Evolutionary conservation across 1,284 basidiomycete genomes (phyloP), one percentile per base, ranked within the genome.

Genomic region (Omphalotus olearius): DNA sequence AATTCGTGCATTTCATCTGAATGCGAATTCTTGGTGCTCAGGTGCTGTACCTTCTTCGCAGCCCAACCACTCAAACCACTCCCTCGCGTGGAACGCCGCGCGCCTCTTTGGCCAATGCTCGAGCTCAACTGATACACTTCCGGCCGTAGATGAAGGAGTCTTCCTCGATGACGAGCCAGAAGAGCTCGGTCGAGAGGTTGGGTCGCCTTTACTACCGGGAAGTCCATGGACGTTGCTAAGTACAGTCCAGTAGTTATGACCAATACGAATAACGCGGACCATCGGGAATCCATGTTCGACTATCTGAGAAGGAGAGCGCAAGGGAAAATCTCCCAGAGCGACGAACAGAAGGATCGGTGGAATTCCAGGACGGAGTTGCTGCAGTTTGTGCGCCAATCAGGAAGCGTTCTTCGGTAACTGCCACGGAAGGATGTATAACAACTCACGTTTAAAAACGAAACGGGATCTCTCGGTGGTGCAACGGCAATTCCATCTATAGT

Each of bases 61-160:
- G 0, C 75, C 79, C 13, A 76, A 63, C 69, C 79, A 81, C 60
- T 84, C 81, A 23, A 86, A 66, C 82, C 81, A 84, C 58, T 85
- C 81, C 7, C 64, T 66, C 4, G 70, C 69, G 56, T 82, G 76
- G 58, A 78, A 80, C 54, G 70, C 64, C 26, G 71, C 74, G 23
- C 80, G 65, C 46, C 75, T 62, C 53, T 71, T 72, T 2, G 82
- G 75, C 80, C 83, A 85, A 52, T 72, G 73, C 47, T 80, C 80
- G 26, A 78, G 56, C 55, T 76, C 73, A 46, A 69, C 45, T 5
- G 36, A 4, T 6, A 7, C 20, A 14, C 25, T 17, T n/a, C 44
- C 23, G 10, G 18, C 23, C n/a, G 37, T 7, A 44, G 51, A 30
- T 5, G 47, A 16, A 16, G 47, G 25, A 18, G 38, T 28, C 13